These are phyloP conservation scores for Wickerhamomyces mucosus DNA, from an alignment of 805 yeast species.

Conservation along the genomic window DNA sequence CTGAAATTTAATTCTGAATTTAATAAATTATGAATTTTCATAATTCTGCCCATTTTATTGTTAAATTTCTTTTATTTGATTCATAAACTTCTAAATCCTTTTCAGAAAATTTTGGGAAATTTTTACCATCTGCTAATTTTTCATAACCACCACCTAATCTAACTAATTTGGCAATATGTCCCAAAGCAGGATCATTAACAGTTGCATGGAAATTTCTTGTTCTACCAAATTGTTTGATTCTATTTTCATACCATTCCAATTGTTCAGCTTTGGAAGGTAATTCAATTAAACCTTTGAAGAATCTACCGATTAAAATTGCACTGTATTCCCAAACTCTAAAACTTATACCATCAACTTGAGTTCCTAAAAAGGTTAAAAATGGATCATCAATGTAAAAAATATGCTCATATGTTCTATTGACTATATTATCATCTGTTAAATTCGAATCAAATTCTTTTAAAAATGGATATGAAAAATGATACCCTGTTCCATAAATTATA, in stretches of 20 bases:
- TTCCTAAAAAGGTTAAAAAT: constrained; percentile 22
- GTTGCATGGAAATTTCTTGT: constrained; percentile 22
- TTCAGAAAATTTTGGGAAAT: constrained; percentile 2
- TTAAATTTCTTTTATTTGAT: no score
- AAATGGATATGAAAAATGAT: constrained; percentile 48
- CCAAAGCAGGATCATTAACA: constrained; percentile 22
- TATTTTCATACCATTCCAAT: constrained; percentile 19
- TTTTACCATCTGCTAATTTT: constrained; percentile 1
- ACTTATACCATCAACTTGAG: constrained; percentile 23
- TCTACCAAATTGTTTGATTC: constrained; percentile 20
- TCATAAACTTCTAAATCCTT: constrained; percentile 3
- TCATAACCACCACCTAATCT: constrained; percentile 18
- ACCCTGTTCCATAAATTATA: constrained; percentile 60
- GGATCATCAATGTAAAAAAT: constrained; percentile 20
- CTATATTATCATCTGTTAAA: constrained; percentile 13
- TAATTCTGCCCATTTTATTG: no score
- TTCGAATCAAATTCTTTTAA: constrained; percentile 19
- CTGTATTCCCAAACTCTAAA: constrained; percentile 28
- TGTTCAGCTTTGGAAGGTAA: constrained; percentile 23
- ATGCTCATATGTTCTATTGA: no score
- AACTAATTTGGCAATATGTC: constrained; percentile 16
- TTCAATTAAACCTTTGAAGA: constrained; percentile 20
- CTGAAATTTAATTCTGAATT: no score
- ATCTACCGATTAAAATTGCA: constrained; percentile 23
- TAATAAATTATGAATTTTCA: no score